Evolutionary conservation across 768 basidiomycete species (phyloP), one percentile per base, ranked within the genome.

Genomic region (Hericium erinaceus): DNA sequence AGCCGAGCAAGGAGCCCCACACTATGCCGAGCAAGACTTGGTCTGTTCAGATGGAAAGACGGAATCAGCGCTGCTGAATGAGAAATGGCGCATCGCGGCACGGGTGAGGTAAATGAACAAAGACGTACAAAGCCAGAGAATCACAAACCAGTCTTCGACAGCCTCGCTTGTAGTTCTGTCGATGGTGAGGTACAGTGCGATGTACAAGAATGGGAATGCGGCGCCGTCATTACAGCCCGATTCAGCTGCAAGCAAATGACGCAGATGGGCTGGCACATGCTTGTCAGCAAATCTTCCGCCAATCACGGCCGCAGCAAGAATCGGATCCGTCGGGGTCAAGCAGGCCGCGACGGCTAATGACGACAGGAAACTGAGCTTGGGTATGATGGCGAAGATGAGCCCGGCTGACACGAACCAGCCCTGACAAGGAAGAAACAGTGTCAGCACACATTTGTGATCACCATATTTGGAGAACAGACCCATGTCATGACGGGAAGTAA

Each of bases 211-310:
- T 0, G 94, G 95, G 70, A 94, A 97, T 0, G 95, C 93, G 0
- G 95, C 95, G 38, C 97, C 97, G 60, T 99, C 97, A 69, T 98
- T 99, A 66, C 92, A 92, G 8, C 92, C 95, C 57, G 84, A 86
- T 72, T 98, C 95, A 5, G 77, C 77, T 8, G 85, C 76, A 16
- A 87, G 74, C 55, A 87, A 68, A 62, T 79, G 80, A 37, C 80
- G 84, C 44, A 92, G 74, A 66, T 92, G 90, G 0, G 87, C 84
- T 1, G 90, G 91, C 22, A 98, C 95, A 66, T 98, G 95, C 68
- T 98, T 97, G 70, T 98, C 90, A 2, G 97, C 97, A 74, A 92
- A 99, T 74, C 91, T 95, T 37, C 95, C 95, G 65, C 95, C 95
- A 11, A 92, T 82, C 38, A 92, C 93, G 9, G 93, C 91, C 16